Conservation (phyloP, 2,329 filamentous ascomycete genomes). For the Xylaria sp. region DNA sequence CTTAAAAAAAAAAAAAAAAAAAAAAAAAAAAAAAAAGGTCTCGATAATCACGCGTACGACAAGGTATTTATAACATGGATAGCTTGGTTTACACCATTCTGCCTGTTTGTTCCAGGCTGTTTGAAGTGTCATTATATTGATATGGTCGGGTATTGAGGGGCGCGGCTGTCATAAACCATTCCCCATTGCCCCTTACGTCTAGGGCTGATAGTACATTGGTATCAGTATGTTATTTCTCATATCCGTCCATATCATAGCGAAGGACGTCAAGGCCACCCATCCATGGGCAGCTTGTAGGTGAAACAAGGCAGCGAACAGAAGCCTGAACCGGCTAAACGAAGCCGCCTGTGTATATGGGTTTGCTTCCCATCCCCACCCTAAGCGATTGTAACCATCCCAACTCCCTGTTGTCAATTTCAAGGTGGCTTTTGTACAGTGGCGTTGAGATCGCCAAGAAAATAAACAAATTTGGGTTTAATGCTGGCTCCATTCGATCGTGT, state of each 20-base stretch:
- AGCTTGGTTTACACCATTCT: neutral
- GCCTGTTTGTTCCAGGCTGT: slow-evolving; percentile 2
- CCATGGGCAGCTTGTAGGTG: neutral
- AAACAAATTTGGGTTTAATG: slow-evolving; percentile 67
- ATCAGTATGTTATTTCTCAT: slow-evolving; percentile 16
- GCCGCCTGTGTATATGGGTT: slow-evolving; percentile 1
- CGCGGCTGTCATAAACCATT: neutral
- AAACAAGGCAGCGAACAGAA: slow-evolving; percentile 12
- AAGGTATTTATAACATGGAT: neutral
- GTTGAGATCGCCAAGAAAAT: neutral
- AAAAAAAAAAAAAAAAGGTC: neutral
- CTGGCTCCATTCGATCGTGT: slow-evolving; percentile 98
- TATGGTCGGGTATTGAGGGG: neutral
- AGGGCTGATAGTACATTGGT: slow-evolving; percentile 23
- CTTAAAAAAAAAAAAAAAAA: too few relatives aligned
- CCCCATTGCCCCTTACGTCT: neutral
- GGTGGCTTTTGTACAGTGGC: slow-evolving; percentile 24
- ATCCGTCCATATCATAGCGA: slow-evolving; percentile 7
- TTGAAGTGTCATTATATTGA: slow-evolving; percentile 11
- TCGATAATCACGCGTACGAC: neutral
- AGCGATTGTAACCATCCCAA: slow-evolving; percentile 26
- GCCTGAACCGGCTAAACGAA: neutral
- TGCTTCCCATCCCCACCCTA: neutral
- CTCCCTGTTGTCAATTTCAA: slow-evolving; percentile 21
- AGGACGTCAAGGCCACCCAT: slow-evolving; percentile 6